A percentile compares a stretch with the other conserved stretches of the same genome.
Conservation (phyloP, 2,329 filamentous ascomycete genomes). For the Pyrenophora tritici-repentis region DNA sequence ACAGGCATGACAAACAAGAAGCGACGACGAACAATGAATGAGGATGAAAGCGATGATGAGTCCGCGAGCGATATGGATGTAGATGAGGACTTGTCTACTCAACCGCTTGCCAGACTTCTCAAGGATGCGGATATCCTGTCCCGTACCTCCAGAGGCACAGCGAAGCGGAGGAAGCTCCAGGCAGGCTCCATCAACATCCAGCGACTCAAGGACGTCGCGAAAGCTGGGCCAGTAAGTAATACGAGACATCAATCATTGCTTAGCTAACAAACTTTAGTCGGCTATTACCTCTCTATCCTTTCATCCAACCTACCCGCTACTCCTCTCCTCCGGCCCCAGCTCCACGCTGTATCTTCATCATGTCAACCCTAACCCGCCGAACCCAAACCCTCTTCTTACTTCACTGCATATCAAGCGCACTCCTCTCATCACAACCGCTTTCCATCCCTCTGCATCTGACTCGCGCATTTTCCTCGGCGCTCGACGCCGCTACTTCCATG, state of each 20-base stretch:
- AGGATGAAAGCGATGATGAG: slow-evolving; percentile 51
- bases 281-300: slow-evolving; percentile 84
- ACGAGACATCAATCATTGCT: not conserved
- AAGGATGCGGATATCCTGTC: slow-evolving; percentile 74
- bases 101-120: slow-evolving; percentile 80
- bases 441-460: slow-evolving; percentile 69
- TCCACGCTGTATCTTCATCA: slow-evolving; percentile 89
- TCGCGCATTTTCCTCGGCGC: slow-evolving; percentile 87
- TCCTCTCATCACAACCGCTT: slow-evolving; percentile 82
- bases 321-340: slow-evolving; percentile 86
- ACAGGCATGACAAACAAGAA: slow-evolving; percentile 51
- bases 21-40: slow-evolving; percentile 52
- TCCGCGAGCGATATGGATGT: slow-evolving; percentile 62
- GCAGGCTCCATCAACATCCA: slow-evolving; percentile 92
- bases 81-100: slow-evolving; percentile 61
- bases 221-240: slow-evolving; percentile 67
- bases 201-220: slow-evolving; percentile 81
- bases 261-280: slow-evolving; percentile 51
- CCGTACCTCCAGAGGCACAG: slow-evolving; percentile 51
- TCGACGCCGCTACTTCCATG: slow-evolving; percentile 88
- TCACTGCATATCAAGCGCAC: slow-evolving; percentile 85
- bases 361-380: slow-evolving; percentile 74
- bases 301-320: slow-evolving; percentile 84
- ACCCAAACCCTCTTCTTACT: slow-evolving; percentile 86
- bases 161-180: slow-evolving; percentile 72